These are phyloP conservation scores for Tylopilus subfusipes DNA, from an alignment of 768 basidiomycete genomes.

Conservation along the genomic window DNA sequence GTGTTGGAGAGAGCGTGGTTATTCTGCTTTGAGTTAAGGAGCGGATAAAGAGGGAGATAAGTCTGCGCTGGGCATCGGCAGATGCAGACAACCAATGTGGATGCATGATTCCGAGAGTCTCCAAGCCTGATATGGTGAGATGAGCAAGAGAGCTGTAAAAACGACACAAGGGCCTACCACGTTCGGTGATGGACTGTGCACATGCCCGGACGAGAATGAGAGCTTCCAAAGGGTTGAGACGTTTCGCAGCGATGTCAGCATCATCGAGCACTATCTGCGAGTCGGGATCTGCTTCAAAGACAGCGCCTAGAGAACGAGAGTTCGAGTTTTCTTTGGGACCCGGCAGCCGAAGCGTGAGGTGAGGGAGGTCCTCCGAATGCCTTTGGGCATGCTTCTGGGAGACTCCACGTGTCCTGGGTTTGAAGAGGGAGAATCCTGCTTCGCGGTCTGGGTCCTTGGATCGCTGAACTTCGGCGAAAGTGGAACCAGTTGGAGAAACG, in stretches of 20 bases:
- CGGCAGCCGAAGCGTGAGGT: conserved; percentile 62
- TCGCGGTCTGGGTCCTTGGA: conserved; percentile 43
- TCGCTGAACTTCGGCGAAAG: conserved; percentile 16
- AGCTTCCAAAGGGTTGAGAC: conserved; percentile 60
- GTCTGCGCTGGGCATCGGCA: conserved; percentile 58
- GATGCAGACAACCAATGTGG: conserved; percentile 82
- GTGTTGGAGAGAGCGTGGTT: conserved; percentile 50
- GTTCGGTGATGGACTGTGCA: conserved; percentile 59
- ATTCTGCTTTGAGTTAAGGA: conserved; percentile 50
- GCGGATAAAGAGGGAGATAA: conserved; percentile 67
- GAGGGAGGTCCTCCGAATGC: conserved; percentile 39
- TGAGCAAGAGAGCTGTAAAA: conserved; percentile 3
- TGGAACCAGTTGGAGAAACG: conserved; percentile 33
- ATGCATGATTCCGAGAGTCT: conserved; percentile 80
- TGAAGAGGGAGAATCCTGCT: conserved; percentile 47
- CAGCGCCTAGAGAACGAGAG: conserved; percentile 48
- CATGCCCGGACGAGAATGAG: conserved; percentile 64
- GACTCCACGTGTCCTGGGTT: conserved; percentile 40
- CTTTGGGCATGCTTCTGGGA: conserved; percentile 36
- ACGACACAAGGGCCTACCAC: conserved; percentile 44
- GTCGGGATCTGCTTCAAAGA: conserved; percentile 59
- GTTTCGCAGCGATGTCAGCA: conserved; percentile 50
- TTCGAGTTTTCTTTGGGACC: conserved; percentile 46
- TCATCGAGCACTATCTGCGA: conserved; percentile 47
- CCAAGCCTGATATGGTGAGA: conserved; percentile 50